Percentiles rank a stretch among this genome's conserved stretches.
Conservation (phyloP, 345 rosid genomes). For the Camelina neglecta region DNA sequence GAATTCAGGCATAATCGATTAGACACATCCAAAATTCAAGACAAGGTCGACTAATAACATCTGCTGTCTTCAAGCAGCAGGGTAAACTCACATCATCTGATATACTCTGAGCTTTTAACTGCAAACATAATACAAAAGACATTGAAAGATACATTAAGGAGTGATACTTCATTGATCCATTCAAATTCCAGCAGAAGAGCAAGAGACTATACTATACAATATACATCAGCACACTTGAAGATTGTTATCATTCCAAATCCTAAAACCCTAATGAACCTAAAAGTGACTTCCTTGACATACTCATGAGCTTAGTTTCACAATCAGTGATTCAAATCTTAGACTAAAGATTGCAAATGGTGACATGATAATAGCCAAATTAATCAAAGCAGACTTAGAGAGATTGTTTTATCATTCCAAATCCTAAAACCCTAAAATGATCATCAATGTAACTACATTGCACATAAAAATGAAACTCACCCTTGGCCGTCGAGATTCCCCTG, state of each 20-base stretch:
- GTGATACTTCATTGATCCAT: conserved; percentile 11
- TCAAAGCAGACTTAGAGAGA: too few relatives aligned
- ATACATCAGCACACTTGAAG: background rate
- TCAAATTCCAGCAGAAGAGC: background rate
- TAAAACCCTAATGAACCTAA: background rate
- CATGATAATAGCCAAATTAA: background rate
- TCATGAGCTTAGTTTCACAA: conserved; percentile 1
- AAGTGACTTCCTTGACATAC: background rate
- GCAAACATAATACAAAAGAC: conserved; percentile 43
- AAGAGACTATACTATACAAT: background rate
- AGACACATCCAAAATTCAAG: conserved; percentile 47
- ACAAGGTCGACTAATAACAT: conserved; percentile 43
- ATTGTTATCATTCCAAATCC: conserved; percentile 1
- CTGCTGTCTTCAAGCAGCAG: conserved; percentile 47
- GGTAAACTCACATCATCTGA: conserved; percentile 31
- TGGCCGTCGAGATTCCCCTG: conserved; percentile 74
- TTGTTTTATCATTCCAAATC: conserved; percentile 14
- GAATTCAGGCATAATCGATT: conserved; percentile 45
- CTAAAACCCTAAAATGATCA: conserved; percentile 27
- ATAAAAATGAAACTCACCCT: conserved; percentile 41
- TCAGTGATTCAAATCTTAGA: background rate
- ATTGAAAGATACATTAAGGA: background rate
- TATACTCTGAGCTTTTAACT: conserved; percentile 46
- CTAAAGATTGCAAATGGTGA: background rate
- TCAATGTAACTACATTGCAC: conserved; percentile 28